Conservation (phyloP, 176 grass and related monocot genomes). For the Guadua angustifolia region DNA sequence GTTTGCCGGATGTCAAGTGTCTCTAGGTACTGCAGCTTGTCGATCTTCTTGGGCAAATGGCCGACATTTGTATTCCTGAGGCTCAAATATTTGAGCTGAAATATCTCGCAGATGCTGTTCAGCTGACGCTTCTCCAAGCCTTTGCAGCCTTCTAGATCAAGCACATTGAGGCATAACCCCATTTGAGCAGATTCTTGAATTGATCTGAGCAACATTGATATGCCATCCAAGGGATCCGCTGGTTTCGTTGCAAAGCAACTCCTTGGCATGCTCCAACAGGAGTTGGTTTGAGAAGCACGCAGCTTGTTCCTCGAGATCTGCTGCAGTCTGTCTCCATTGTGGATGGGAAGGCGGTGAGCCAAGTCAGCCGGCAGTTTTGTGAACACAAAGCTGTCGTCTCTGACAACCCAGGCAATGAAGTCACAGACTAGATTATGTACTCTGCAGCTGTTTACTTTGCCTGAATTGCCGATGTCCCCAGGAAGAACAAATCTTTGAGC, state of each 20-base stretch:
- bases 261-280: no score
- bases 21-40: constrained; percentile 24
- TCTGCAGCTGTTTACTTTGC: constrained; percentile 1
- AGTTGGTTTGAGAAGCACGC: no score
- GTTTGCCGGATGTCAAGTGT: constrained; percentile 44
- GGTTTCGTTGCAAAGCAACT: no score
- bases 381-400: background rate
- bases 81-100: background rate
- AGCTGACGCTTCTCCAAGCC: background rate
- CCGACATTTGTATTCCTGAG: background rate
- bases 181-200: no score
- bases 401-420: background rate
- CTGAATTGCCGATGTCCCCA: background rate
- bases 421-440: background rate
- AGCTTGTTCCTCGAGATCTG: no score
- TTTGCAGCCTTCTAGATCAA: constrained; percentile 28
- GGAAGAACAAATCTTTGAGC: background rate
- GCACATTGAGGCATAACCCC: background rate
- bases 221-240: no score
- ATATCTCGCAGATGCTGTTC: background rate
- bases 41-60: constrained; percentile 20
- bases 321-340: background rate
- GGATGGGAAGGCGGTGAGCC: background rate
- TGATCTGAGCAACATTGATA: no score
- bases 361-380: background rate